A percentile compares a stretch with the other conserved stretches of the same genome.
phyloP scores from a whole-genome alignment of 768 basidiomycete genomes.

The Phylloporus sp. region DNA sequence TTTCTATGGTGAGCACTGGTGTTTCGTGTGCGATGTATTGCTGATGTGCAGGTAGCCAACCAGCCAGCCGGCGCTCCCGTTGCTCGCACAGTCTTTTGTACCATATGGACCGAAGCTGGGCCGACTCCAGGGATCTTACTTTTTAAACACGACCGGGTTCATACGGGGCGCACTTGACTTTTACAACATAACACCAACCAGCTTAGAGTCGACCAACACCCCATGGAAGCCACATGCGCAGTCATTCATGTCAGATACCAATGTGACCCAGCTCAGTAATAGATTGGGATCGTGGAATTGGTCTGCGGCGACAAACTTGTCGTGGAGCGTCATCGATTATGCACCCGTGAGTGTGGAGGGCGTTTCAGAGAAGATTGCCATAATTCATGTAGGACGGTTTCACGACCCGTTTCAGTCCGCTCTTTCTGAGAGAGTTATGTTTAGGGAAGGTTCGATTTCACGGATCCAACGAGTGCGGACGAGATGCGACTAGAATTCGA shows the following conservation, averaged over 20 bases:
- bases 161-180: slow-evolving; percentile 59
- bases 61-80: slow-evolving; percentile 38
- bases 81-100: slow-evolving; percentile 49
- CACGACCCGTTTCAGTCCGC: slow-evolving; percentile 1
- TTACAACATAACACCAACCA: slow-evolving; percentile 58
- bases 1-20: slow-evolving; percentile 50
- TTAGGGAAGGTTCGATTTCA: slow-evolving; percentile 73
- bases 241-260: slow-evolving; percentile 46
- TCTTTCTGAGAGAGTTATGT: not conserved
- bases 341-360: slow-evolving; percentile 36
- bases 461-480: slow-evolving; percentile 45
- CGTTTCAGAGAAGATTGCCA: slow-evolving; percentile 45
- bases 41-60: slow-evolving; percentile 40
- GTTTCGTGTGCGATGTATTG: not conserved
- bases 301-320: slow-evolving; percentile 57
- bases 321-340: slow-evolving; percentile 66
- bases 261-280: slow-evolving; percentile 46
- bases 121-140: slow-evolving; percentile 53
- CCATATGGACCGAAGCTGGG: slow-evolving; percentile 43
- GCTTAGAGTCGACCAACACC: slow-evolving; percentile 33
- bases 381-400: slow-evolving; percentile 58
- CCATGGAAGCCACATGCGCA: slow-evolving; percentile 53
- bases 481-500: slow-evolving; percentile 71
- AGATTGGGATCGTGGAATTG: slow-evolving; percentile 65
- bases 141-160: slow-evolving; percentile 75